Evolutionary conservation across 2,329 filamentous ascomycete genomes (phyloP).

Genomic region (Ophiostoma fasciatum): DNA sequence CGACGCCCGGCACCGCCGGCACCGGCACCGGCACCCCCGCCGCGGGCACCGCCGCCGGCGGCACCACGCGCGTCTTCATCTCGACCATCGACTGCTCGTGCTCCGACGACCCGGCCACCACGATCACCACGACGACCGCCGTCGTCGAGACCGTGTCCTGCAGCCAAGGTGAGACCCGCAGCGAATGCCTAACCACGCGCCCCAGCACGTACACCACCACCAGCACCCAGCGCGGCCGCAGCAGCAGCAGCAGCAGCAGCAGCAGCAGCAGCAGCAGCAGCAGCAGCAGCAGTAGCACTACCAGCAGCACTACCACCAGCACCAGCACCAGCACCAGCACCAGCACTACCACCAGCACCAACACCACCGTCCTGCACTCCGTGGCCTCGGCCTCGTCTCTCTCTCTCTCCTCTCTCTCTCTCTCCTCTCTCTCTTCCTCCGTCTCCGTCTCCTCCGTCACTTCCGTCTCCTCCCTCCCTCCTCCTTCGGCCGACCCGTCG

Average conservation of each 20-base stretch:
- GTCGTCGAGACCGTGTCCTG: conserved; percentile 8
- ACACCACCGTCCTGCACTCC: conserved; percentile 3
- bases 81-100: conserved; percentile 11
- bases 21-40: background rate
- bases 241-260: background rate
- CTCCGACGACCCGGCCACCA: conserved; percentile 1
- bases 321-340: background rate
- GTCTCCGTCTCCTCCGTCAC: background rate
- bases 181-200: too few species aligned
- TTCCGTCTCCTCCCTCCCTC: background rate
- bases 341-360: background rate
- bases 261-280: conserved; percentile 1
- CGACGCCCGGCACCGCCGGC: background rate
- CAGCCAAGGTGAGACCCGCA: conserved; percentile 11
- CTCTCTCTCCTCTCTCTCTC: background rate
- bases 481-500: too few species aligned
- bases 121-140: background rate
- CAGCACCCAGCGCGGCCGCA: background rate
- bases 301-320: background rate
- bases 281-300: background rate
- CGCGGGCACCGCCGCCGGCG: background rate
- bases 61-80: conserved; percentile 8
- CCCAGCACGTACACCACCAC: too few species aligned
- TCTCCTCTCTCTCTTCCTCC: conserved; percentile 1
- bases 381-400: background rate